phyloP scores from a whole-genome alignment of 2,329 filamentous ascomycete species.

The Elsinoe batatas region DNA sequence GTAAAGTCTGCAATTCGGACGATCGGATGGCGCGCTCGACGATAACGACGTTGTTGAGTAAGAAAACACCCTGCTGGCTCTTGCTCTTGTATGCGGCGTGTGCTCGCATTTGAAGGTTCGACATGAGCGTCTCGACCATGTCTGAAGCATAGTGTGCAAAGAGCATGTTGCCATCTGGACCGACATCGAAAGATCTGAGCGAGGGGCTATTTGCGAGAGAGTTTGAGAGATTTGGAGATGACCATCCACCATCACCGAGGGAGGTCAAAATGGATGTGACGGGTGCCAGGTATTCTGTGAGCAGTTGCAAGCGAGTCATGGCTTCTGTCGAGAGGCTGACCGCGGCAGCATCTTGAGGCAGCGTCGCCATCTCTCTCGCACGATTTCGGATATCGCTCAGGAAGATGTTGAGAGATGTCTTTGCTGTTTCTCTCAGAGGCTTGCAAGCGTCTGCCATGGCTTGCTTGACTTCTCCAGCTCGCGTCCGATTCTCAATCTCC shows the following conservation, averaged over 20 bases:
- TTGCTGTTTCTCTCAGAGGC: conserved; percentile 84
- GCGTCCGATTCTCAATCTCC: conserved; percentile 66
- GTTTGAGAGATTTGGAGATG: conserved; percentile 42
- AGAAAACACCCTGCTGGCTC: conserved; percentile 72
- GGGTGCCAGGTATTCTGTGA: conserved; percentile 78
- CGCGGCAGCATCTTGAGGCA: conserved; percentile 70
- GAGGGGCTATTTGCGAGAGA: conserved; percentile 47
- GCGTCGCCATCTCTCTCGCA: conserved; percentile 51
- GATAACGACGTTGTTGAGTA: conserved; percentile 78
- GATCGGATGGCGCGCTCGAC: conserved; percentile 75
- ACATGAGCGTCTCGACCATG: conserved; percentile 72
- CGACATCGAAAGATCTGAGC: conserved; percentile 72
- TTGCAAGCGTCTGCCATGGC: conserved; percentile 77
- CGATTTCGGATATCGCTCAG: conserved; percentile 72
- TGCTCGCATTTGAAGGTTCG: conserved; percentile 64
- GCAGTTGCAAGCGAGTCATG: conserved; percentile 74
- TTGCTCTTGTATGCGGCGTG: conserved; percentile 65
- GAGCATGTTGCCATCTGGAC: conserved; percentile 77
- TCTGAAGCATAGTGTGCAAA: conserved; percentile 86
- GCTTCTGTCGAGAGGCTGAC: conserved; percentile 71
- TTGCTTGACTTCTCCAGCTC: conserved; percentile 63
- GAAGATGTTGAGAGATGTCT: conserved; percentile 70
- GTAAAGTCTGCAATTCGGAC: conserved; percentile 65
- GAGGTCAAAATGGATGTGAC: conserved; percentile 86
- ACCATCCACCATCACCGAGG: conserved; percentile 86